phyloP scores from a whole-genome alignment of 169 alveolate species.

The Toxoplasma gondii region DNA sequence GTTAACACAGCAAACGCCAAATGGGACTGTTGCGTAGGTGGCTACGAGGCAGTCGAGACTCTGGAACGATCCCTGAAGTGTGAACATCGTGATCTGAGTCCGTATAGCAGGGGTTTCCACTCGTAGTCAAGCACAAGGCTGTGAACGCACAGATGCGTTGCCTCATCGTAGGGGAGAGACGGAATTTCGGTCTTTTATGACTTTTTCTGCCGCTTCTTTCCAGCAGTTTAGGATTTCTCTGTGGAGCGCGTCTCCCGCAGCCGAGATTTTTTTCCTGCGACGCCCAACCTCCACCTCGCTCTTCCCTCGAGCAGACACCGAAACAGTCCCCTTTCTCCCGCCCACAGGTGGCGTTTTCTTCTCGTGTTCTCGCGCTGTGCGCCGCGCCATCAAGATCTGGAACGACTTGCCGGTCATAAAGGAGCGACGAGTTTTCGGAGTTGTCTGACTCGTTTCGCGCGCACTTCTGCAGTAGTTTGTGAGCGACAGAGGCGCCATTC shows the following conservation, averaged over 20 bases:
- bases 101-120: no score
- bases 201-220: constrained; percentile 31
- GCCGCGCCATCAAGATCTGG: neutral
- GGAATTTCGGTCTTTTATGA: neutral
- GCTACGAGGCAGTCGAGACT: no score
- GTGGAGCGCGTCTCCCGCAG: constrained; percentile 1
- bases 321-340: neutral
- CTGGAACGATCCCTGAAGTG: no score
- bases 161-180: neutral
- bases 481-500: neutral
- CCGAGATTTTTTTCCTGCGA: neutral
- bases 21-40: no score
- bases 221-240: neutral
- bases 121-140: no score
- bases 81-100: no score
- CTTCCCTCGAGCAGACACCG: neutral
- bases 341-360: neutral
- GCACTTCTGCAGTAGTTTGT: neutral
- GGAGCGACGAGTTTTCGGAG: neutral
- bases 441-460: neutral
- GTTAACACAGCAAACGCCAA: no score
- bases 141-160: no score
- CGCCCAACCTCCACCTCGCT: neutral
- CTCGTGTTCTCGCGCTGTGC: neutral
- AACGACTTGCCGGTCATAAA: neutral